Evolutionary conservation across 2,329 filamentous ascomycete genomes (phyloP).

Genomic region (Plenodomus biglobosus): DNA sequence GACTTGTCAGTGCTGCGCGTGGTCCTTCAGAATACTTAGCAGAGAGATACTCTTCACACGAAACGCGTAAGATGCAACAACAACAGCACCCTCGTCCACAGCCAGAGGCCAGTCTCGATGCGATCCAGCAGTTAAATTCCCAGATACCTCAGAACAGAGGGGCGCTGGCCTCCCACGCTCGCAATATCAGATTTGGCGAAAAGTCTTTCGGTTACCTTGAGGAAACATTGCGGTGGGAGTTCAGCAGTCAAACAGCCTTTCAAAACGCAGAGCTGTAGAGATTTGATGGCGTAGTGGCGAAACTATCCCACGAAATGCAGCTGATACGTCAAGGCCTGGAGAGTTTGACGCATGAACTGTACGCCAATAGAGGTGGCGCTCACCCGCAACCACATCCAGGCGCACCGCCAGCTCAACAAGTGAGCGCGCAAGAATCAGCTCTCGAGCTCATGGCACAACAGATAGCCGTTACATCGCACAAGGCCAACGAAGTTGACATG

Average conservation of each 20-base stretch:
- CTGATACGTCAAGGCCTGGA: conserved; percentile 43
- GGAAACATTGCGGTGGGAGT: conserved; percentile 45
- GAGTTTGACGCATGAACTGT: conserved; percentile 41
- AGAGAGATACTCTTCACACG: conserved; percentile 14
- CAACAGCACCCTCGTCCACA: conserved; percentile 34
- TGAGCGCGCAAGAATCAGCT: conserved; percentile 39
- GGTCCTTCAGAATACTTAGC: conserved; percentile 15
- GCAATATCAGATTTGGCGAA: conserved; percentile 34
- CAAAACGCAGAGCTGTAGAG: conserved; percentile 41
- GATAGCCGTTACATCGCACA: conserved; percentile 45
- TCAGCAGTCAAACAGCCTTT: conserved; percentile 31
- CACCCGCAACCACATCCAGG: conserved; percentile 1
- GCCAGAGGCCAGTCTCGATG: conserved; percentile 42
- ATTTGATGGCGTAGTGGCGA: conserved; percentile 44
- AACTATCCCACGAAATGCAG: conserved; percentile 47
- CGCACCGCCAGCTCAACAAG: conserved; percentile 5
- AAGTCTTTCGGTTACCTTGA: conserved; percentile 33
- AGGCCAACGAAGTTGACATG: conserved; percentile 51
- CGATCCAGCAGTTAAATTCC: conserved; percentile 51
- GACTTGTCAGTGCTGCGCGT: conserved; percentile 6
- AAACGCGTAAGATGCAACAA: conserved; percentile 21
- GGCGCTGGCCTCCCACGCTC: conserved; percentile 36
- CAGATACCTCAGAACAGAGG: conserved; percentile 52
- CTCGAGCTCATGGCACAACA: conserved; percentile 50
- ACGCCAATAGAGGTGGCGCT: conserved; percentile 23